phyloP scores from a whole-genome alignment of 2,329 filamentous ascomycete genomes.

The Paraconiothyrium sp. region DNA sequence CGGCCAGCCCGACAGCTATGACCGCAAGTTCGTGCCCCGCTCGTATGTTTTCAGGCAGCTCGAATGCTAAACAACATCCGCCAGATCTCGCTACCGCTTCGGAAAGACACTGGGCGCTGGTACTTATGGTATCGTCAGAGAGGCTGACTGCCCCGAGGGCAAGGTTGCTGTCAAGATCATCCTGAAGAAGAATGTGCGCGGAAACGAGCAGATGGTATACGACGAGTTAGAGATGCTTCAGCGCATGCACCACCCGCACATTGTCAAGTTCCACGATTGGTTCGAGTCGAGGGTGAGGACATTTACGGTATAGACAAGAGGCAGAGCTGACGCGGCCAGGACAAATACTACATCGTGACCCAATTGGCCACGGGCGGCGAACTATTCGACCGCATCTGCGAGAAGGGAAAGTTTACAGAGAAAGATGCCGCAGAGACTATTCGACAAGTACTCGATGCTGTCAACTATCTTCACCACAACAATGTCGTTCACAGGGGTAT shows the following conservation, averaged over 20 bases:
- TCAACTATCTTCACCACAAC: slow-evolving; percentile 92
- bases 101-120: slow-evolving; percentile 93
- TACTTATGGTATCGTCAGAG: slow-evolving; percentile 97
- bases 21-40: slow-evolving; percentile 80
- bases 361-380: slow-evolving; percentile 95
- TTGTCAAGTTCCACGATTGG: slow-evolving; percentile 98
- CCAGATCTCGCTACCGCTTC: slow-evolving; percentile 86
- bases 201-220: slow-evolving; percentile 98
- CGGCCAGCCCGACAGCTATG: slow-evolving; percentile 96
- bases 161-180: slow-evolving; percentile 99
- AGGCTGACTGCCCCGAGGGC: slow-evolving; percentile 84
- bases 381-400: slow-evolving; percentile 97
- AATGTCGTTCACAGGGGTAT: slow-evolving; percentile 95
- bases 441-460: slow-evolving; percentile 89
- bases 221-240: slow-evolving; percentile 96
- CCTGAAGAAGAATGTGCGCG: slow-evolving; percentile 98
- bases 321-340: slow-evolving; percentile 62
- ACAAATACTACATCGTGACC: slow-evolving; percentile 99
- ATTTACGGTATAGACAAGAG: background rate
- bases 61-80: slow-evolving; percentile 39
- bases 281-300: slow-evolving; percentile 89
- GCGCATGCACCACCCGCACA: slow-evolving; percentile 89
- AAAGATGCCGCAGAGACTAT: slow-evolving; percentile 98
- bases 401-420: slow-evolving; percentile 97
- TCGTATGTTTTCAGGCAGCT: slow-evolving; percentile 30